A percentile compares a stretch with the other conserved stretches of the same genome.
These are phyloP conservation scores for Fusarium pseudograminearum DNA, from an alignment of 2,329 filamentous ascomycete genomes.

Conservation along the genomic window DNA sequence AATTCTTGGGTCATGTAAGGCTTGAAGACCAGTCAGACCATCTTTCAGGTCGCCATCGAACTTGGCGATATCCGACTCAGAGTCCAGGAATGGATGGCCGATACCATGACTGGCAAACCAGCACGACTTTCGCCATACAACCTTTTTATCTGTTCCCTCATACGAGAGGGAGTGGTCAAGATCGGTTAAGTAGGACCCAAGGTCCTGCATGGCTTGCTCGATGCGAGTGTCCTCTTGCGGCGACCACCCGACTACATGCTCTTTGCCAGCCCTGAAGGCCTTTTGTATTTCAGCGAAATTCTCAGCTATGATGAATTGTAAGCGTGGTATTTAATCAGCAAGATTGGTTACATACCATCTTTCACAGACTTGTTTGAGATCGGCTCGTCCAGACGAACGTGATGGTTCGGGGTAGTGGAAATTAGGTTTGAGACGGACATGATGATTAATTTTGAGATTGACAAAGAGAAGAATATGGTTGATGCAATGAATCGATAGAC, in stretches of 20 bases:
- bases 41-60: slow-evolving; percentile 25
- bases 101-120: slow-evolving; percentile 28
- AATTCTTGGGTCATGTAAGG: background rate
- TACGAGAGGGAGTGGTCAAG: slow-evolving; percentile 21
- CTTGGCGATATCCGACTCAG: slow-evolving; percentile 11
- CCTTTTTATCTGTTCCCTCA: slow-evolving; percentile 27
- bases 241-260: slow-evolving; percentile 15
- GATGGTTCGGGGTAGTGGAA: background rate
- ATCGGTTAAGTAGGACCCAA: slow-evolving; percentile 5
- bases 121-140: slow-evolving; percentile 23
- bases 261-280: slow-evolving; percentile 15
- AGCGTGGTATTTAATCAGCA: accelerated
- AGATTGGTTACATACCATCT: background rate
- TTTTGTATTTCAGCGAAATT: background rate
- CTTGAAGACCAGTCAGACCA: slow-evolving; percentile 8
- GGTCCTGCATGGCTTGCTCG: slow-evolving; percentile 23
- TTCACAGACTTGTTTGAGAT: background rate
- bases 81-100: slow-evolving; percentile 10
- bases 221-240: slow-evolving; percentile 3
- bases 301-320: background rate
- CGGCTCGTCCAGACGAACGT: background rate
- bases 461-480: background rate
- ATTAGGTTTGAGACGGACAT: background rate
- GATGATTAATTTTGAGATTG: background rate
- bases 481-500: background rate